Evolutionary conservation across 2,329 filamentous ascomycete genomes (phyloP).

Genomic region (Colletotrichum higginsianum): DNA sequence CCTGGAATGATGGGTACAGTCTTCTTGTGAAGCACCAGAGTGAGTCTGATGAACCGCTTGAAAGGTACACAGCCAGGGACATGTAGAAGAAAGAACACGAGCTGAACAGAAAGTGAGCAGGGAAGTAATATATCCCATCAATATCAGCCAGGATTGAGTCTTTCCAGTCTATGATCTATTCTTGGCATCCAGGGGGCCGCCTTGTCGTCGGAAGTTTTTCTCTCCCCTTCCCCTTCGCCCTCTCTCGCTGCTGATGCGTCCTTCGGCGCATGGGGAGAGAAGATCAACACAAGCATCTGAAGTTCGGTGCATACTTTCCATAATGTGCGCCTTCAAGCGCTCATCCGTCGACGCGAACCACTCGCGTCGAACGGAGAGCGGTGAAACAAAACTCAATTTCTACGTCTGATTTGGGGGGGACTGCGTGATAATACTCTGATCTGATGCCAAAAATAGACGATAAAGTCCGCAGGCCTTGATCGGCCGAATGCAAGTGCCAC

Average conservation of each 20-base stretch:
- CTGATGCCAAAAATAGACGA: neutral
- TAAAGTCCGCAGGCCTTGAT: neutral
- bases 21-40: neutral
- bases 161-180: constrained; percentile 1
- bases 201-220: constrained; percentile 1
- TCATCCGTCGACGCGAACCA: neutral
- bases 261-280: neutral
- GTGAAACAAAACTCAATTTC: constrained; percentile 1
- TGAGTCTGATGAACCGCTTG: no score
- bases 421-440: neutral
- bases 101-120: no score
- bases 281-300: neutral
- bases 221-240: neutral
- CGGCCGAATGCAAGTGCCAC: neutral
- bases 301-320: neutral
- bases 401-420: neutral
- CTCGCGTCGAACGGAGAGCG: neutral
- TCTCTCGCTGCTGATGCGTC: neutral
- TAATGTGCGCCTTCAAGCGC: neutral
- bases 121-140: neutral
- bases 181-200: neutral
- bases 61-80: no score
- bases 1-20: no score
- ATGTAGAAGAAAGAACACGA: rapidly evolving
- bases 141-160: neutral